Percentiles rank a stretch among this genome's conserved stretches.
phyloP scores from a whole-genome alignment of 306 rosid species.

The Vigna mungo region DNA sequence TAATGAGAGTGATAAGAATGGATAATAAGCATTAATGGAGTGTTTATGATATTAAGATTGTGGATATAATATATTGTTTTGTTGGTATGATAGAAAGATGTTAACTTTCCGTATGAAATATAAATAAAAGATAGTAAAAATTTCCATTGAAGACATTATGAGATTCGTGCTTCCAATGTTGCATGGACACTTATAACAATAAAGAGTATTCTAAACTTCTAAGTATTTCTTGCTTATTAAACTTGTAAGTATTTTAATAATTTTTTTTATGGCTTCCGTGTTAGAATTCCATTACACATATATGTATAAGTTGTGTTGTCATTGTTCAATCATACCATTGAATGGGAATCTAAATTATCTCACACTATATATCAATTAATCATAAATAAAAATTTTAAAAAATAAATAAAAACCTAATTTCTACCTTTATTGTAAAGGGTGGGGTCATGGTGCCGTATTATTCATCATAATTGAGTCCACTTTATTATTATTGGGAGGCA shows the following conservation, averaged over 20 bases:
- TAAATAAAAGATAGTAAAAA: too few species aligned
- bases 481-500: not conserved
- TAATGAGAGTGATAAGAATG: too few species aligned
- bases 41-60: too few species aligned
- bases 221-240: not conserved
- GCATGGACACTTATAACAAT: too few species aligned
- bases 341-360: slow-evolving; percentile 26
- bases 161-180: too few species aligned
- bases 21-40: too few species aligned
- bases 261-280: slow-evolving; percentile 33
- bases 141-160: too few species aligned
- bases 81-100: too few species aligned
- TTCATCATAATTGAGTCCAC: not conserved
- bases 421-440: not conserved
- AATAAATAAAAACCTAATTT: too few species aligned
- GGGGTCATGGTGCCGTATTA: not conserved
- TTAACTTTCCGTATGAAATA: too few species aligned
- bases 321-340: slow-evolving; percentile 27
- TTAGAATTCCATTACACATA: slow-evolving; percentile 31
- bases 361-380: not conserved
- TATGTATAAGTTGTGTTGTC: not conserved
- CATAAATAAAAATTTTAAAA: not conserved
- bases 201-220: not conserved
- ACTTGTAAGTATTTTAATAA: slow-evolving; percentile 5
- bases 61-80: too few species aligned